A percentile compares a stretch with the other conserved stretches of the same genome.
These are phyloP conservation scores for Fusarium sp. DNA, from an alignment of 2,329 filamentous ascomycete species.

Conservation along the genomic window DNA sequence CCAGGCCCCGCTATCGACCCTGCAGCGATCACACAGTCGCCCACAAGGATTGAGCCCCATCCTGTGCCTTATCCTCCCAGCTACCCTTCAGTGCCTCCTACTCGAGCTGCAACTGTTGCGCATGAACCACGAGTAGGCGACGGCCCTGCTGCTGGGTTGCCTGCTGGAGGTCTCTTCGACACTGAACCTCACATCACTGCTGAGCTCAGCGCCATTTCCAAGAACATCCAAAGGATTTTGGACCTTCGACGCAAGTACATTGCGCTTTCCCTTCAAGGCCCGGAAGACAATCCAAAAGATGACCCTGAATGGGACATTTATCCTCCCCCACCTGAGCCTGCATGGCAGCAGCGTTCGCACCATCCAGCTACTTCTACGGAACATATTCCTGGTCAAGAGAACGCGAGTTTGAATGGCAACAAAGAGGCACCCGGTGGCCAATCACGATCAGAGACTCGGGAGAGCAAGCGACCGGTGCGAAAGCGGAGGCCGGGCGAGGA, in stretches of 20 bases:
- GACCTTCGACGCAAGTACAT: slow-evolving; percentile 91
- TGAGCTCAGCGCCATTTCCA: slow-evolving; percentile 86
- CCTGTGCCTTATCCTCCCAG: slow-evolving; percentile 7
- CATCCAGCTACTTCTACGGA: slow-evolving; percentile 23
- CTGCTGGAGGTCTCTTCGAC: slow-evolving; percentile 64
- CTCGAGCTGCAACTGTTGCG: slow-evolving; percentile 13
- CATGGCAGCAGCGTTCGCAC: slow-evolving; percentile 65
- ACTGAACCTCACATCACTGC: slow-evolving; percentile 81
- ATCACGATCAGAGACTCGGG: slow-evolving; percentile 38
- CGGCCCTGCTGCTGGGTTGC: slow-evolving; percentile 35
- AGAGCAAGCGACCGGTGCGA: slow-evolving; percentile 59
- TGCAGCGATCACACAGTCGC: slow-evolving; percentile 16
- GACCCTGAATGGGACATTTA: slow-evolving; percentile 85
- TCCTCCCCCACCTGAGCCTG: slow-evolving; percentile 87
- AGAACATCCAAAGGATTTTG: slow-evolving; percentile 87
- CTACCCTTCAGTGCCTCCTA: slow-evolving; percentile 13
- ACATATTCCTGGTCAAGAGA: slow-evolving; percentile 34
- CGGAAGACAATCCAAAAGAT: slow-evolving; percentile 87
- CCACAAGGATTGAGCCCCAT: slow-evolving; percentile 24
- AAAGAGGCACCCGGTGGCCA: slow-evolving; percentile 20
- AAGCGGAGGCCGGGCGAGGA: slow-evolving; percentile 85
- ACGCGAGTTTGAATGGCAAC: slow-evolving; percentile 19
- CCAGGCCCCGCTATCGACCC: slow-evolving; percentile 31
- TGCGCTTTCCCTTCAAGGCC: slow-evolving; percentile 79
- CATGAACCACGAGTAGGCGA: slow-evolving; percentile 29